Evolutionary conservation across 306 rosid genomes (phyloP).

Genomic region (Oemleria cerasiformis): DNA sequence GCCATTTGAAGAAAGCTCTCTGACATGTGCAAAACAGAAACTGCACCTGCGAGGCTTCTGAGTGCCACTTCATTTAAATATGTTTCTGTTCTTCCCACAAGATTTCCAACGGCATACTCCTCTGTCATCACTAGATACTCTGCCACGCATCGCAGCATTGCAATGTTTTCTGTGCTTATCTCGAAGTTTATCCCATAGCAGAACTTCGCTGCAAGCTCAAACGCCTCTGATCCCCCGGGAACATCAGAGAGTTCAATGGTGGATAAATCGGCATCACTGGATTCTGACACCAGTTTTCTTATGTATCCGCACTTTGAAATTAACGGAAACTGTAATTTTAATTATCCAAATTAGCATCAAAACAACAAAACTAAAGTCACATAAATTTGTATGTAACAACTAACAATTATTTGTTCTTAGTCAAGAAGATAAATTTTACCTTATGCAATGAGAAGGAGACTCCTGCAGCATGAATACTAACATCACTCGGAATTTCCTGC

Average conservation of each 20-base stretch:
- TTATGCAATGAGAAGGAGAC: constrained; percentile 78
- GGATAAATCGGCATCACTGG: constrained; percentile 56
- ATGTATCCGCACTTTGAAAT: constrained; percentile 82
- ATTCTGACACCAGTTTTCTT: constrained; percentile 74
- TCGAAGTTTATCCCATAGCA: constrained; percentile 96
- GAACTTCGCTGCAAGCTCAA: constrained; percentile 91
- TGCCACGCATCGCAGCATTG: constrained; percentile 72
- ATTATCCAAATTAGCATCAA: neutral
- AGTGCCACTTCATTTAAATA: constrained; percentile 85
- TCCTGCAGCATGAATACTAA: constrained; percentile 69
- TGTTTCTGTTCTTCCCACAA: constrained; percentile 72
- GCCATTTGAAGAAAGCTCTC: constrained; percentile 70
- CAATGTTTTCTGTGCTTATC: constrained; percentile 70
- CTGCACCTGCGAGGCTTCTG: constrained; percentile 67
- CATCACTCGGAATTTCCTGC: constrained; percentile 95
- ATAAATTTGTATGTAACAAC: neutral
- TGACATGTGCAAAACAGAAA: constrained; percentile 56
- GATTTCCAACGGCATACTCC: constrained; percentile 72
- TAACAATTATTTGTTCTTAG: no score
- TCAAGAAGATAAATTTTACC: constrained; percentile 35
- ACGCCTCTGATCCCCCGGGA: constrained; percentile 93
- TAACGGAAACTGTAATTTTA: constrained; percentile 72
- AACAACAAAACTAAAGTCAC: neutral
- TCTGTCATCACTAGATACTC: constrained; percentile 97
- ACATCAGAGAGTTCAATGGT: constrained; percentile 52